phyloP scores from a whole-genome alignment of 2,329 filamentous ascomycete species.

The Hypomyces perniciosus region DNA sequence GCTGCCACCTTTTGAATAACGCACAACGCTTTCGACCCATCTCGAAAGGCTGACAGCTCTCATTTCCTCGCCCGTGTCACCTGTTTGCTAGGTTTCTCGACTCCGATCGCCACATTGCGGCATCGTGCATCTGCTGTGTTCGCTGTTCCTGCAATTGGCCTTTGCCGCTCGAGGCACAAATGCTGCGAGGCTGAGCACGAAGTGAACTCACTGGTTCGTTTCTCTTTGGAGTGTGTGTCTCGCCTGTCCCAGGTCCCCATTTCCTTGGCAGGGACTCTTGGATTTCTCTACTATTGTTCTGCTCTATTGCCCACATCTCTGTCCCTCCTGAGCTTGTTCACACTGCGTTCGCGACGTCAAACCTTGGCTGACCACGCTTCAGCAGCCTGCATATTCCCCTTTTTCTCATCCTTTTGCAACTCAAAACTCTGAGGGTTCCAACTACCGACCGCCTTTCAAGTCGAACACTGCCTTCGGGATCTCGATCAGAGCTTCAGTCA shows the following conservation, averaged over 20 bases:
- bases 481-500: background rate
- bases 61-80: background rate
- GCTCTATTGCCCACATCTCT: background rate
- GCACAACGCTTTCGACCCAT: too few species aligned
- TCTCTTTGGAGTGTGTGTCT: background rate
- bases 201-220: background rate
- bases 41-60: too few species aligned
- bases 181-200: background rate
- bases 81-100: background rate
- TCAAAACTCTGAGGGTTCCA: conserved; percentile 10
- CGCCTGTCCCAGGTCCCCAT: too few species aligned
- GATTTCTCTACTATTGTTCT: background rate
- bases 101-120: conserved; percentile 1
- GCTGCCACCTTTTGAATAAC: too few species aligned
- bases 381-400: conserved; percentile 1
- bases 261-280: background rate
- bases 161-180: background rate
- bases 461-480: background rate
- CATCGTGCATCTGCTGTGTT: conserved; percentile 7
- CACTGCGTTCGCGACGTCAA: background rate
- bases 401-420: background rate
- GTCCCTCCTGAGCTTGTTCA: background rate
- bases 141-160: conserved; percentile 1
- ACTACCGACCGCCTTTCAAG: background rate
- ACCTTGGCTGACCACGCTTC: background rate